A percentile compares a stretch with the other conserved stretches of the same genome.
Conservation (phyloP, 768 basidiomycete species). For the Macrolepiota fuliginosa region DNA sequence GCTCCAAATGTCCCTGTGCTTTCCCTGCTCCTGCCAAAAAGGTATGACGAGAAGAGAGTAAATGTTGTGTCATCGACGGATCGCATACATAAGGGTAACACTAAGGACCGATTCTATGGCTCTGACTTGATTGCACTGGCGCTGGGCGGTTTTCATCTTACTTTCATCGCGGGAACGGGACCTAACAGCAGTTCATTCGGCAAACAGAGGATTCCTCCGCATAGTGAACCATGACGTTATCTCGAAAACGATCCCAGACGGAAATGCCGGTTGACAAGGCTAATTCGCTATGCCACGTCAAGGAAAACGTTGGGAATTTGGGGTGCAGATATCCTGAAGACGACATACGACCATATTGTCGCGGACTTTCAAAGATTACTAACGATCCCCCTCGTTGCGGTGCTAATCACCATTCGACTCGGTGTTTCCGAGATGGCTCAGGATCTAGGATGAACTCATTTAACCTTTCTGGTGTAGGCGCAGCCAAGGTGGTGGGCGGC, state of each 20-base stretch:
- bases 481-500: conserved; percentile 3
- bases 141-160: neutral
- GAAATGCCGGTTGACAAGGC: neutral
- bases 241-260: neutral
- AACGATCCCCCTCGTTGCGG: conserved; percentile 10
- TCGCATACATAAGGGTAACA: neutral
- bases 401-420: neutral
- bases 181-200: neutral
- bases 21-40: neutral
- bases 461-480: conserved; percentile 6
- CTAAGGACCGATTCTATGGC: neutral
- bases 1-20: conserved; percentile 1
- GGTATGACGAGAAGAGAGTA: conserved; percentile 2
- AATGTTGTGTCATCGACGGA: neutral
- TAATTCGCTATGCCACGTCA: neutral
- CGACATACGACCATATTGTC: neutral
- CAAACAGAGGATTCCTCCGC: neutral
- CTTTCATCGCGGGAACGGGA: neutral
- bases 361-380: conserved; percentile 8
- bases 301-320: neutral
- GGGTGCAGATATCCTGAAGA: conserved; percentile 1
- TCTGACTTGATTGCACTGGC: neutral
- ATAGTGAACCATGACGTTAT: neutral
- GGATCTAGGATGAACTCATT: conserved; percentile 6
- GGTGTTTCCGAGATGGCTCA: conserved; percentile 4